Base-by-base conservation (phyloP, 1,284 basidiomycete genomes). In the Fomitopsis betulina region DNA sequence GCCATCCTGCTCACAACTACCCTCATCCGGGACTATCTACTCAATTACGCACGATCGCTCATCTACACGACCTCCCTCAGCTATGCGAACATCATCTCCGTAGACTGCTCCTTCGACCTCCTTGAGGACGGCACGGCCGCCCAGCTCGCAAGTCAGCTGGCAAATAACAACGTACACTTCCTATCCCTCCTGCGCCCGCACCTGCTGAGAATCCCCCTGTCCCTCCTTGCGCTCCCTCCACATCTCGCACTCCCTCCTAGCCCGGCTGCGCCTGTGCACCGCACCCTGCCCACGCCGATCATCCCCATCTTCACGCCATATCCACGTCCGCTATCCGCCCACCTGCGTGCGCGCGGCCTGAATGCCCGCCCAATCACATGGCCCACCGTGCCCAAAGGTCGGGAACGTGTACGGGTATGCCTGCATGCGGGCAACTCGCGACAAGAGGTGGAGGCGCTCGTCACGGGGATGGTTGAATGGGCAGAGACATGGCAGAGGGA, bases 41-140 rank as follows among this genome's bases (percentile, higher is more conserved):
- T 97, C 69, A 98, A 98, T 71, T 98, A 97, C 74, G 94, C 94
- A 0, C 81, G 96, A 33, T 86, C 94, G 5, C 78, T 98, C 53
- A 93, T 96, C 57, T 97, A 93, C 74, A 96, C 93, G 1, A 96
- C 94, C 0, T 84, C 91, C 0, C 79, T 93, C 62, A 85, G 87
- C 58, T 83, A 86, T 62, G 80, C 87, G 17, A 93, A 85, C 66
- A 80, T 95, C 42, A 75, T 93, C 49, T 86, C 91, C 0, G 81
- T 88, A 21, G 80, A 87, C 54, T 87, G 87, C 61, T 87, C 91
- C 0, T 90, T 96, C 70, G 90, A 93, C 65, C 72, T 93, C 67
- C 78, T 97, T 2, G 78, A 83, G 60, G 78, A 89, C 42, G 85
- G 85, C 1, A 82, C 82, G n/a, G 82, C 89, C 0, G 33, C 21